Percentiles rank a stretch among this genome's conserved stretches.
Evolutionary conservation across 208 protist species (phyloP).

Genomic region (Leishmania guyanensis): DNA sequence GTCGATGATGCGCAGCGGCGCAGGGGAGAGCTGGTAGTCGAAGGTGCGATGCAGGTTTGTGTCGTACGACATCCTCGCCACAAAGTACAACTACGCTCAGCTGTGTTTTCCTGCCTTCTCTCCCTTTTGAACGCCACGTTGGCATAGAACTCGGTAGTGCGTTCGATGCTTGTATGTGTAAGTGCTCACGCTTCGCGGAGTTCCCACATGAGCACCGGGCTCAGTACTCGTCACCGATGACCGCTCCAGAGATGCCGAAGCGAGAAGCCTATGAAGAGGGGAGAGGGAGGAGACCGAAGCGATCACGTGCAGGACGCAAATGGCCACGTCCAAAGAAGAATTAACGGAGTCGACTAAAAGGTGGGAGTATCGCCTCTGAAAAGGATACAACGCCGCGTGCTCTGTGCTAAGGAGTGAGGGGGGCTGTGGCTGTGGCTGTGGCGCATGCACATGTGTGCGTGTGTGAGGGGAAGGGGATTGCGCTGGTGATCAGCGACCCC

Average conservation of each 20-base stretch:
- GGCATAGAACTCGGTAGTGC: not conserved
- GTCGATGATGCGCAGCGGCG: conserved; percentile 62
- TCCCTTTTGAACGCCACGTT: not conserved
- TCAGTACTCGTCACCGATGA: not conserved
- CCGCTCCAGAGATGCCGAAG: not conserved
- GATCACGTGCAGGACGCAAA: not conserved
- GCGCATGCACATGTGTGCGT: not conserved
- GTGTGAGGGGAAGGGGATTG: not conserved
- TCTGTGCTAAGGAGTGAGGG: not conserved
- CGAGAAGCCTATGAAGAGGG: not conserved
- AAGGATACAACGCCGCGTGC: not conserved
- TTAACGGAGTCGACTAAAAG: not conserved
- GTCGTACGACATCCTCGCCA: conserved; percentile 44
- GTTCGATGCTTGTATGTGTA: not conserved
- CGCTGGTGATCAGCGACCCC: not conserved
- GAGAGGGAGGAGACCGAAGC: not conserved
- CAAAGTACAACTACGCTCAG: not conserved
- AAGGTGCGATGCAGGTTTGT: conserved; percentile 75
- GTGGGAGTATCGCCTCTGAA: not conserved
- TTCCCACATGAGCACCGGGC: not conserved
- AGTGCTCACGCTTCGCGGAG: not conserved
- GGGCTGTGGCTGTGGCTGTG: not conserved
- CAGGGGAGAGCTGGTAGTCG: conserved; percentile 73
- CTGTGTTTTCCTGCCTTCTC: not conserved
- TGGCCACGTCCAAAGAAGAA: not conserved